Percentiles rank a stretch among this genome's conserved stretches.
phyloP scores from a whole-genome alignment of 192 early-diverging fungal genomes.

The Polychytrium aggregatum region DNA sequence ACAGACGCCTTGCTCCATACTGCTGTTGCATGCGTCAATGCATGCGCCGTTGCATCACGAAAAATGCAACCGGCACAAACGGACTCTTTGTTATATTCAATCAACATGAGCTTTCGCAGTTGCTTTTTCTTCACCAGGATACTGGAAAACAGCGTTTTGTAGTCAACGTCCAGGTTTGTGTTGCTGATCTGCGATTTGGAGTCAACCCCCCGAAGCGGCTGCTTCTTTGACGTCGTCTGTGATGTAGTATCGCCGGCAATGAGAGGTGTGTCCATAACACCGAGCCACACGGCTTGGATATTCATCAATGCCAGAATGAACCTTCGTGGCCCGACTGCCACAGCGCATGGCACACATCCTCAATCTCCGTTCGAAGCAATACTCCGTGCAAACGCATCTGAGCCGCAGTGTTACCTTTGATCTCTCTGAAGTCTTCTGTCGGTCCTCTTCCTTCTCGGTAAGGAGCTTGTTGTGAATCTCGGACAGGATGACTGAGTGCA shows the following conservation, averaged over 20 bases:
- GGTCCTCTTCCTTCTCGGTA: constrained; percentile 20
- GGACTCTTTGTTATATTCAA: constrained; percentile 35
- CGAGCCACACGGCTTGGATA: no score
- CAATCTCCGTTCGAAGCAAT: no score
- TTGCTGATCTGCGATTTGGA: neutral
- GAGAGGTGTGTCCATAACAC: no score
- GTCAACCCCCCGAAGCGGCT: neutral
- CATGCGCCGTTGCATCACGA: no score
- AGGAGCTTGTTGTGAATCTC: constrained; percentile 24
- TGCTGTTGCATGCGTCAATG: no score
- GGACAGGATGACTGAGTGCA: constrained; percentile 20
- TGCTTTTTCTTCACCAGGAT: constrained; percentile 30
- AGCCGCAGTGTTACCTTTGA: constrained; percentile 12
- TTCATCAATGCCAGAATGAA: no score
- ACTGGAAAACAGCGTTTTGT: constrained; percentile 21
- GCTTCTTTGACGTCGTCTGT: neutral
- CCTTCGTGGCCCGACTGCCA: no score
- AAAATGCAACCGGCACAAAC: neutral
- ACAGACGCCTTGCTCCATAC: no score
- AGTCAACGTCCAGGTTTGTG: constrained; percentile 28
- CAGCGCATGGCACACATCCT: no score
- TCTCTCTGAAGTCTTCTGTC: constrained; percentile 11
- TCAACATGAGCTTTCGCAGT: constrained; percentile 31
- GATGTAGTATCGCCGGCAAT: no score
- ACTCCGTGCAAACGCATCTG: no score